Evolutionary conservation across 2,329 filamentous ascomycete species (phyloP).

Genomic region (Aureobasidium sp.): DNA sequence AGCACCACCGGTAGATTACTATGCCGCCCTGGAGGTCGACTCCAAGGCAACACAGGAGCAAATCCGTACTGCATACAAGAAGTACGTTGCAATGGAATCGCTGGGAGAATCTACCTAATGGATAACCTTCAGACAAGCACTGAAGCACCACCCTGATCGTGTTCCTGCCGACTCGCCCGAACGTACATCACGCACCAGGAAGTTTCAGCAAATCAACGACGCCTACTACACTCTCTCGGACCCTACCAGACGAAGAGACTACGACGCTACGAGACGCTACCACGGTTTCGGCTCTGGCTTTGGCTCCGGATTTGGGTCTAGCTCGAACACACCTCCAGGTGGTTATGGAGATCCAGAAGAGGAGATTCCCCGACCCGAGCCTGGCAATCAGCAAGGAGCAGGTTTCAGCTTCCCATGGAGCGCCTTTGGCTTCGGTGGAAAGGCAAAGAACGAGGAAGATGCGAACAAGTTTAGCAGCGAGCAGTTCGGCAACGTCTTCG

Average conservation of each 20-base stretch:
- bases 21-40: slow-evolving; percentile 38
- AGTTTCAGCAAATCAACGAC: slow-evolving; percentile 93
- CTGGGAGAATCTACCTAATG: slow-evolving; percentile 70
- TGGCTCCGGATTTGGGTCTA: slow-evolving; percentile 30
- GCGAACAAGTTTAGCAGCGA: slow-evolving; percentile 65
- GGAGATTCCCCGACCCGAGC: slow-evolving; percentile 47
- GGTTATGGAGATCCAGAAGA: slow-evolving; percentile 52
- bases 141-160: slow-evolving; percentile 95
- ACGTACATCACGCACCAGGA: slow-evolving; percentile 80
- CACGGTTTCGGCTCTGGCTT: slow-evolving; percentile 50
- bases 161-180: slow-evolving; percentile 88
- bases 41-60: slow-evolving; percentile 82
- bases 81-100: slow-evolving; percentile 42
- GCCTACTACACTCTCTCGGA: slow-evolving; percentile 95
- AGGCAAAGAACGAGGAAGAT: slow-evolving; percentile 49
- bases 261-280: slow-evolving; percentile 77
- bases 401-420: slow-evolving; percentile 70
- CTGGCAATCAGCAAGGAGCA: slow-evolving; percentile 25
- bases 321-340: slow-evolving; percentile 44
- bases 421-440: slow-evolving; percentile 66
- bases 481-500: slow-evolving; percentile 81
- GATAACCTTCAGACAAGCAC: slow-evolving; percentile 69
- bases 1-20: slow-evolving; percentile 41
- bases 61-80: slow-evolving; percentile 95
- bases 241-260: slow-evolving; percentile 77